phyloP scores from a whole-genome alignment of 2,329 filamentous ascomycete species.

The Pochonia chlamydosporia region DNA sequence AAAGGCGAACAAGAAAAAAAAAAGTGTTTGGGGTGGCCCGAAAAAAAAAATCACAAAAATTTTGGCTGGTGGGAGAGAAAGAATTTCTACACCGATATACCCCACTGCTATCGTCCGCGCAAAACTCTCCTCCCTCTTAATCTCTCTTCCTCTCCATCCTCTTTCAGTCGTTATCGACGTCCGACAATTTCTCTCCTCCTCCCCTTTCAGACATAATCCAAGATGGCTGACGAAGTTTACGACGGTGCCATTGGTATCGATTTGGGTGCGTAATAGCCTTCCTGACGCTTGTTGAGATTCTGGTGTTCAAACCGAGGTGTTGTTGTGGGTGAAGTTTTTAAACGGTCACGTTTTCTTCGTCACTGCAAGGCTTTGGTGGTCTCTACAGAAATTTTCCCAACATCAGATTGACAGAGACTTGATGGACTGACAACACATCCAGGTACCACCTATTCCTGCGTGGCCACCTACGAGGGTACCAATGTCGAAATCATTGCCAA shows the following conservation, averaged over 20 bases:
- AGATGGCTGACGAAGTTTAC: conserved; percentile 96
- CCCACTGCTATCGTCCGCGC: conserved; percentile 25
- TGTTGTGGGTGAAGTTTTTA: neutral
- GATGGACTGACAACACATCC: conserved; percentile 8
- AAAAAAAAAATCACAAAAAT: conserved; percentile 27
- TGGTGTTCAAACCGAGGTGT: neutral
- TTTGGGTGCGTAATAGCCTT: conserved; percentile 64
- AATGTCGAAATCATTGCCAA: conserved; percentile 99
- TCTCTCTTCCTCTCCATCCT: conserved; percentile 18
- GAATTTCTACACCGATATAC: conserved; percentile 32
- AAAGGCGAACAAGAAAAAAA: conserved; percentile 18
- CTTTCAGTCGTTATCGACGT: conserved; percentile 15
- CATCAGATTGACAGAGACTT: neutral
- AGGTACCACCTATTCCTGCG: conserved; percentile 99
- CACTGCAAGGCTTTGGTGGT: neutral
- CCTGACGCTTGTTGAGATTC: neutral
- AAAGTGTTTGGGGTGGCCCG: conserved; percentile 25
- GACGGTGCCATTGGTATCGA: conserved; percentile 99
- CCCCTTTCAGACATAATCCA: conserved; percentile 32
- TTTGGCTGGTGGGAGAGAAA: conserved; percentile 20
- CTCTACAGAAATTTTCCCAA: neutral
- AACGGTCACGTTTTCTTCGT: conserved; percentile 4
- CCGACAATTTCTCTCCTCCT: conserved; percentile 6
- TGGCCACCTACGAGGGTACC: conserved; percentile 98
- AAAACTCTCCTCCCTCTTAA: conserved; percentile 15